Percentiles rank a stretch among this genome's conserved stretches.
phyloP scores from a whole-genome alignment of 164 flowering plant species.

The Stephania cephalantha region DNA sequence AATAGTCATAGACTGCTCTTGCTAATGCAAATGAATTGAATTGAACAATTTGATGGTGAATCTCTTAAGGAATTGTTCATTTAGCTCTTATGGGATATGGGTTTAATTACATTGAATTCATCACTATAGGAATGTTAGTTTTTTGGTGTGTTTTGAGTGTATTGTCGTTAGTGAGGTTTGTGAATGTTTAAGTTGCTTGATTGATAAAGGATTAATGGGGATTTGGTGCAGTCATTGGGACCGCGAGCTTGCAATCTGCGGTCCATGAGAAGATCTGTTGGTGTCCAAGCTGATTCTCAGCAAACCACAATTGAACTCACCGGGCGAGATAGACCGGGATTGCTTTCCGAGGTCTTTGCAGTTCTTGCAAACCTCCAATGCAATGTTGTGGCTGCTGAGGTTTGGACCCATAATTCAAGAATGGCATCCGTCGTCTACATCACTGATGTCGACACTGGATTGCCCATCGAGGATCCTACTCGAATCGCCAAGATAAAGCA shows the following conservation, averaged over 20 bases:
- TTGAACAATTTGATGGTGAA: too few relatives aligned
- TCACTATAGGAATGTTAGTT: neutral
- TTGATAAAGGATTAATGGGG: conserved; percentile 11
- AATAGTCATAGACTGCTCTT: neutral
- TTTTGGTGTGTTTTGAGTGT: neutral
- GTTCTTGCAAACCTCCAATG: conserved; percentile 83
- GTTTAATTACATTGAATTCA: neutral
- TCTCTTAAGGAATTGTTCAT: too few relatives aligned
- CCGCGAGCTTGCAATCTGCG: conserved; percentile 46
- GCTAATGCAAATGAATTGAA: neutral
- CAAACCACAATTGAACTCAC: conserved; percentile 75
- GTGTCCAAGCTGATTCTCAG: conserved; percentile 56
- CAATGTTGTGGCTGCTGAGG: conserved; percentile 83
- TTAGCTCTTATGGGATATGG: neutral
- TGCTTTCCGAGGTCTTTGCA: conserved; percentile 87
- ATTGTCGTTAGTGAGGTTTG: neutral
- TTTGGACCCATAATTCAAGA: conserved; percentile 96
- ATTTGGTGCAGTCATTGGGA: conserved; percentile 55
- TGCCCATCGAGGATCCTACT: conserved; percentile 53
- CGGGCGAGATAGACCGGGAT: conserved; percentile 85
- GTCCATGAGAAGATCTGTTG: conserved; percentile 66
- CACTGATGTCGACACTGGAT: conserved; percentile 57
- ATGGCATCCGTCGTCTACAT: conserved; percentile 92
- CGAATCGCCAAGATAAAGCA: conserved; percentile 59
- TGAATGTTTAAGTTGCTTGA: conserved; percentile 5